Evolutionary conservation across 1,284 basidiomycete genomes (phyloP).

Genomic region (Ganoderma lucidum): DNA sequence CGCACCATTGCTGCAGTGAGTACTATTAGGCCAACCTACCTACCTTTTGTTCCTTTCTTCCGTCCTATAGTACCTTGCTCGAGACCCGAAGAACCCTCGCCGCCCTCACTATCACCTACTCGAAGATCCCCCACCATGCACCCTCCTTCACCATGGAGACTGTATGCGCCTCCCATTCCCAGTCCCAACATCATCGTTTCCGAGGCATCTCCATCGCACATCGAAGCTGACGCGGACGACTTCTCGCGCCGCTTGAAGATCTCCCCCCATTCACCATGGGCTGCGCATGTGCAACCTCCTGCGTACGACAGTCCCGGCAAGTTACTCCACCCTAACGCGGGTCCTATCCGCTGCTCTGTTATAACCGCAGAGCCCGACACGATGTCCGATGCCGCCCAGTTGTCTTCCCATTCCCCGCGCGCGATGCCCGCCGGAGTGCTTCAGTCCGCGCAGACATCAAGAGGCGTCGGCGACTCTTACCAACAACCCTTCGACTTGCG

Average conservation of each 20-base stretch:
- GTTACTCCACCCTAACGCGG: slow-evolving; percentile 75
- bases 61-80: too few relatives aligned
- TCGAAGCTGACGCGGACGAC: slow-evolving; percentile 46
- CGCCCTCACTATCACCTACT: too few relatives aligned
- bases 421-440: slow-evolving; percentile 40
- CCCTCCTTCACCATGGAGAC: too few relatives aligned
- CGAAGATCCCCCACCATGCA: too few relatives aligned
- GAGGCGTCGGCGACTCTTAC: slow-evolving; percentile 45
- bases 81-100: too few relatives aligned
- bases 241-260: slow-evolving; percentile 76
- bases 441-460: slow-evolving; percentile 42
- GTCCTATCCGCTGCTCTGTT: slow-evolving; percentile 63
- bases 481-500: slow-evolving; percentile 85
- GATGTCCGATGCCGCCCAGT: slow-evolving; percentile 62
- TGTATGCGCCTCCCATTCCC: too few relatives aligned
- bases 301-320: slow-evolving; percentile 52
- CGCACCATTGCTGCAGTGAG: too few relatives aligned
- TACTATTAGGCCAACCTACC: too few relatives aligned
- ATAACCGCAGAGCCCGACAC: slow-evolving; percentile 68
- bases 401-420: slow-evolving; percentile 58
- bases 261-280: slow-evolving; percentile 53
- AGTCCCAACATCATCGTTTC: too few relatives aligned
- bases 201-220: too few relatives aligned
- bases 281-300: slow-evolving; percentile 38
- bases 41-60: too few relatives aligned